phyloP scores from a whole-genome alignment of 176 grass and related monocot genomes.

The Carex pumila region DNA sequence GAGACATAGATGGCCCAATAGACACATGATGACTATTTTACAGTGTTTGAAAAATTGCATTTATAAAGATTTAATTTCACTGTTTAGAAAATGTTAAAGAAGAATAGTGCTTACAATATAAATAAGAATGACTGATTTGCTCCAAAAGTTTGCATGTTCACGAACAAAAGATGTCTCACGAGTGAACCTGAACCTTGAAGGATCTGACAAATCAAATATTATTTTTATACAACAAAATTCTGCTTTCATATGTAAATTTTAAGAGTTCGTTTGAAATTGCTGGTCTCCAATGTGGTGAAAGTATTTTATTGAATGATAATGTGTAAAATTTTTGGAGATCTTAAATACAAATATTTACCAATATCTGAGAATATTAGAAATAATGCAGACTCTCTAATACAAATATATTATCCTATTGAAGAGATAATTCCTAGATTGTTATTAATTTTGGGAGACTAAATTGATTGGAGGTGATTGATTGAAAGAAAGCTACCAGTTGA shows the following conservation, averaged over 20 bases:
- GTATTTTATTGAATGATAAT: background rate
- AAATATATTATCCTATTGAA: background rate
- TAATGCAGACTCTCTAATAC: background rate
- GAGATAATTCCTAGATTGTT: background rate
- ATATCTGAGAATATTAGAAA: background rate
- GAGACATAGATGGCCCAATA: background rate
- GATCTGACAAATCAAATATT: slow-evolving; percentile 34
- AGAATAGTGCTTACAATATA: slow-evolving; percentile 25
- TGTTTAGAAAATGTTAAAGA: no score
- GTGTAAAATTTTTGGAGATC: background rate
- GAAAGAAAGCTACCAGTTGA: slow-evolving; percentile 35
- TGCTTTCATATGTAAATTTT: background rate
- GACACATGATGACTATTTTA: background rate
- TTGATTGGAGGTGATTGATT: background rate
- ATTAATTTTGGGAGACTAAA: background rate
- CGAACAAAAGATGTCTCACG: slow-evolving; percentile 72
- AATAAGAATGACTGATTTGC: slow-evolving; percentile 19
- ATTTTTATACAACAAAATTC: background rate
- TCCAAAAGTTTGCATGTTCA: slow-evolving; percentile 43
- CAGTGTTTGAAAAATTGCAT: no score
- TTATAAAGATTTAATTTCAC: no score
- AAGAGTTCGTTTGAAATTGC: background rate
- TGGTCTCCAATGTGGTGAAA: background rate
- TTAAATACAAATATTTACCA: background rate
- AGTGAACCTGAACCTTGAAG: slow-evolving; percentile 69